Base-by-base conservation (phyloP, 169 alveolate genomes). In the Plasmodium coatneyi region DNA sequence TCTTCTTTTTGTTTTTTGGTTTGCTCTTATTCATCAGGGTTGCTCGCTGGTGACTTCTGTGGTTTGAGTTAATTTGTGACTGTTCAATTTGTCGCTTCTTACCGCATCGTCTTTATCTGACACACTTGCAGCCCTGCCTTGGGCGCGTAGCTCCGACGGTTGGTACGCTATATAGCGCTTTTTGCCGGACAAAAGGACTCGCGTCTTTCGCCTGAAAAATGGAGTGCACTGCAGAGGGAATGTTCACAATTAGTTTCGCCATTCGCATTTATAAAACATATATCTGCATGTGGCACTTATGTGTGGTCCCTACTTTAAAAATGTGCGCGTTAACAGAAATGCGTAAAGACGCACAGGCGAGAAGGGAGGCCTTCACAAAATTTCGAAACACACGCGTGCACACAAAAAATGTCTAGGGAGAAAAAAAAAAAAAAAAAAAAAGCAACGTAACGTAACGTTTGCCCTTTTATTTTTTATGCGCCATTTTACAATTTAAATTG, bases 1-100 rank as follows among this genome's bases (percentile, higher is more conserved):
- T 19, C 74, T 84, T 84, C 22, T 84, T 84, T 84, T 84, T 84
- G 34, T 39, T 46, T 34, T 84, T 84, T 52, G 66, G 80, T 66
- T 74, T 84, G 56, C 28, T 74, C 43, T 43, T 84, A 84, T 74
- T 84, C 93, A 84, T 84, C 41, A 72, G 14, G 49, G 46, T 43
- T 28, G 54, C 49, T 39, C 2, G n/a, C 30, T 16, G 4, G 25
- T 36, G 9, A 9, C 43, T 16, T 41, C 34, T 1, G 7, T 41
- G 56, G 22, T 39, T 79, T 43, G 12, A 22, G 9, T n/a, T n/a
- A 28, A n/a, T 79, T 79, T 39, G 16, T 39, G 28, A 14, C 22
- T 72, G 28, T 72, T 19, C 81, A 36, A 71, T 36, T 34, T 41
- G 41, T n/a, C 25, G 19, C 83, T 78, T 5, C 36, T 19, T 19